Conservation (phyloP, 352 stramenopile genomes). For the Phytophthora cryptogea region DNA sequence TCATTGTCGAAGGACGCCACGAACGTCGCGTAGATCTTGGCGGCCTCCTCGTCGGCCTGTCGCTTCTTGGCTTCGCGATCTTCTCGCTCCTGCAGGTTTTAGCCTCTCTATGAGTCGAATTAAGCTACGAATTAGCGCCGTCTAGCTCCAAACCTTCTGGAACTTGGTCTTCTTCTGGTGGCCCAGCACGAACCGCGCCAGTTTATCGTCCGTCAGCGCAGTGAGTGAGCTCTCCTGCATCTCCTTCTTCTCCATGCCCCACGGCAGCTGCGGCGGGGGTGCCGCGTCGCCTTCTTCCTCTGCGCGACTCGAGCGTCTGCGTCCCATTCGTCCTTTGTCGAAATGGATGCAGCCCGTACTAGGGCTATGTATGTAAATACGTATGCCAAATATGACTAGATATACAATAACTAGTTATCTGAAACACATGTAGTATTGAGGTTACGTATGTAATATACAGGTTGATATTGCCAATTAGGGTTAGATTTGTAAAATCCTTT, state of each 20-base stretch:
- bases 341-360: background rate
- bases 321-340: conserved; percentile 18
- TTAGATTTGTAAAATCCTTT: background rate
- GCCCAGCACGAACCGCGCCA: conserved; percentile 78
- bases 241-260: conserved; percentile 65
- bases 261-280: conserved; percentile 37
- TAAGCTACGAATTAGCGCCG: conserved; percentile 7
- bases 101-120: conserved; percentile 10
- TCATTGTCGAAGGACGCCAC: conserved; percentile 89
- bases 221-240: conserved; percentile 75
- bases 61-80: conserved; percentile 85
- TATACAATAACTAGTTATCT: background rate
- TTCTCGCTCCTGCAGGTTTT: conserved; percentile 58
- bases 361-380: background rate
- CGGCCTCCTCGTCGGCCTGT: conserved; percentile 84
- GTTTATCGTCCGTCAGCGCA: conserved; percentile 75
- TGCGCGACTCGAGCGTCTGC: conserved; percentile 9
- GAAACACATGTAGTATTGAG: background rate
- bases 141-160: conserved; percentile 56
- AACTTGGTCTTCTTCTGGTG: conserved; percentile 90
- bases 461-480: no score
- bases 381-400: background rate
- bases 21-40: conserved; percentile 90
- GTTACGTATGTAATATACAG: background rate
- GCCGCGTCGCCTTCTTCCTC: conserved; percentile 16